A percentile compares a stretch with the other conserved stretches of the same genome.
phyloP scores from a whole-genome alignment of 495 filamentous ascomycete species.

The Penicillium paradoxum region DNA sequence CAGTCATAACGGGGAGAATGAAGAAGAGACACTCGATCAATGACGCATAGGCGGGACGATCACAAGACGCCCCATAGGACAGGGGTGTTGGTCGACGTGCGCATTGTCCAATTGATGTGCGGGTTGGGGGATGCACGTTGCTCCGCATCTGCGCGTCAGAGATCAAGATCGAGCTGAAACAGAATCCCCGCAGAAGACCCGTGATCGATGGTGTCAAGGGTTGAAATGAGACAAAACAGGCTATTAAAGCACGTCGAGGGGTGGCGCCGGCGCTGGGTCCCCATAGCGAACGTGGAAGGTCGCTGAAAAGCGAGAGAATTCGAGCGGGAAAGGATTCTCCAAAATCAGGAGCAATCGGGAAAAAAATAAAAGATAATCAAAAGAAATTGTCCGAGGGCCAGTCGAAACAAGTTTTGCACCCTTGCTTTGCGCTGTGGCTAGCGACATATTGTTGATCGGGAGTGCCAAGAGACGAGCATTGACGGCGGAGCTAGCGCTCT shows the following conservation, averaged over 20 bases:
- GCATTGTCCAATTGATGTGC: slow-evolving; percentile 13
- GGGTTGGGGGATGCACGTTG: slow-evolving; percentile 2
- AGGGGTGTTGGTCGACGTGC: background rate
- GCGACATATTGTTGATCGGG: background rate
- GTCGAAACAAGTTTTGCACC: slow-evolving; percentile 1
- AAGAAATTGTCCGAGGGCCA: slow-evolving; percentile 1
- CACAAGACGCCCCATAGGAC: too few species aligned
- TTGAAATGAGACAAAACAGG: slow-evolving; percentile 6
- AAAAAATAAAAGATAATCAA: background rate
- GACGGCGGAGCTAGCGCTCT: background rate
- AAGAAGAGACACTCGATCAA: slow-evolving; percentile 9
- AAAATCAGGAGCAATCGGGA: background rate
- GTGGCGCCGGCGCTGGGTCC: slow-evolving; percentile 16
- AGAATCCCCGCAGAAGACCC: slow-evolving; percentile 12
- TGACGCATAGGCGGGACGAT: slow-evolving; percentile 13
- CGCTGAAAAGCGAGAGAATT: background rate
- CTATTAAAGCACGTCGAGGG: slow-evolving; percentile 9
- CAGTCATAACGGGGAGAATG: slow-evolving; percentile 13
- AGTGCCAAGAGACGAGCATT: slow-evolving; percentile 1
- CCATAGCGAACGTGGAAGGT: slow-evolving; percentile 2
- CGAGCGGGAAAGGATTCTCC: background rate
- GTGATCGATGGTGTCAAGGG: background rate
- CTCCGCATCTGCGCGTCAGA: slow-evolving; percentile 25
- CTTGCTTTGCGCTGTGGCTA: slow-evolving; percentile 1
- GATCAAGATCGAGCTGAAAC: slow-evolving; percentile 10